phyloP scores from a whole-genome alignment of 441 rosid species.

The Raphanus hybrid region DNA sequence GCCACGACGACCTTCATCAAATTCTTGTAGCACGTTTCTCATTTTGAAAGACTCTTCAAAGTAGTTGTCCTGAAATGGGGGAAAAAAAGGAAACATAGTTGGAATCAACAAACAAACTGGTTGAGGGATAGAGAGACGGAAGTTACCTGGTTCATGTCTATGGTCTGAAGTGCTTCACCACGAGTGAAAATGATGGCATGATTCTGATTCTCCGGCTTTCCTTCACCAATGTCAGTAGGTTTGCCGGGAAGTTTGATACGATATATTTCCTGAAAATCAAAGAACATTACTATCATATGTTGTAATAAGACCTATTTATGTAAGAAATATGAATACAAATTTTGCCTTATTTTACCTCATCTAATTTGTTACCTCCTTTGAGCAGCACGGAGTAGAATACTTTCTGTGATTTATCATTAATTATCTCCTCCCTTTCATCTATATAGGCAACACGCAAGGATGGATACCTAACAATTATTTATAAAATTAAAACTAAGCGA shows the following conservation, averaged over 20 bases:
- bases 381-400: slow-evolving; percentile 82
- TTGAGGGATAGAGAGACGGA: background rate
- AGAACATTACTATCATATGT: background rate
- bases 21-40: slow-evolving; percentile 92
- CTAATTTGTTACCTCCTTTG: slow-evolving; percentile 76
- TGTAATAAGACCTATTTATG: background rate
- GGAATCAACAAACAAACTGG: no score
- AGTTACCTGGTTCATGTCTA: slow-evolving; percentile 95
- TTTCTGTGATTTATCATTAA: slow-evolving; percentile 57
- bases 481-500: slow-evolving; percentile 30
- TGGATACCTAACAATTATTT: slow-evolving; percentile 61
- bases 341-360: slow-evolving; percentile 64
- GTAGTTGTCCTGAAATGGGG: slow-evolving; percentile 67
- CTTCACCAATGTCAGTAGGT: slow-evolving; percentile 90
- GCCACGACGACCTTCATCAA: slow-evolving; percentile 53
- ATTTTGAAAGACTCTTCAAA: slow-evolving; percentile 98
- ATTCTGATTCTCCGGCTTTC: slow-evolving; percentile 97
- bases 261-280: slow-evolving; percentile 74
- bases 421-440: slow-evolving; percentile 75
- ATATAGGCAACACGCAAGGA: slow-evolving; percentile 92
- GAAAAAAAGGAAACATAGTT: no score
- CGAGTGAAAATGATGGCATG: slow-evolving; percentile 97
- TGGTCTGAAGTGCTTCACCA: slow-evolving; percentile 96
- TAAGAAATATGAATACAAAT: background rate
- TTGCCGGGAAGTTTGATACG: slow-evolving; percentile 95